Conservation (phyloP, 73 alveolate species). For the Tetrahymena borealis region DNA sequence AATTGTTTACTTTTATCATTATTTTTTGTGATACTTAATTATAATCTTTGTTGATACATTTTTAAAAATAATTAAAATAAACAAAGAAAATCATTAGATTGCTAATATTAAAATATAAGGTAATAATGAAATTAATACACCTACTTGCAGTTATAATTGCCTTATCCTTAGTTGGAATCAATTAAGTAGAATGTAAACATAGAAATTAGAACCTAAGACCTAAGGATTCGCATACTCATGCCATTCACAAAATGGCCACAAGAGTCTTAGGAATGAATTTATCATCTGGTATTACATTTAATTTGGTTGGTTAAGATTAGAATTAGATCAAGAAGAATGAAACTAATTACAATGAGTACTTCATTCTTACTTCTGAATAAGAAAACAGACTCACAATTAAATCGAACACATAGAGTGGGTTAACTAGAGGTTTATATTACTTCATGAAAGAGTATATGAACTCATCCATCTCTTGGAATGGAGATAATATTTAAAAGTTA, state of each 20-base stretch:
- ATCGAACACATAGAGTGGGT: neutral
- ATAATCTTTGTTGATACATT: too few relatives aligned
- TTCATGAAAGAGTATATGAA: neutral
- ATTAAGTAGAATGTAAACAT: too few relatives aligned
- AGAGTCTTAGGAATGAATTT: neutral
- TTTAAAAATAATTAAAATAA: too few relatives aligned
- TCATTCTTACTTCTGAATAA: neutral
- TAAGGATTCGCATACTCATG: neutral
- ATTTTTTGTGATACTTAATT: too few relatives aligned
- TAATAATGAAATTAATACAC: too few relatives aligned
- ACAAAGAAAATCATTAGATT: too few relatives aligned
- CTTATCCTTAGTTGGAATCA: too few relatives aligned
- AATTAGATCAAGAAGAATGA: neutral
- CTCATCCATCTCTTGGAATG: neutral
- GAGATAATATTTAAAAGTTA: neutral
- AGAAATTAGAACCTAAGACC: neutral
- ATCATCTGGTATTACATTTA: neutral
- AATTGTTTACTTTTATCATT: too few relatives aligned
- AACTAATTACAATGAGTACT: neutral
- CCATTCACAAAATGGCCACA: neutral
- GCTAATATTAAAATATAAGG: too few relatives aligned
- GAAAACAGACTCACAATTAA: neutral
- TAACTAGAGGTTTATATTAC: neutral
- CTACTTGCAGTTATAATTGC: too few relatives aligned
- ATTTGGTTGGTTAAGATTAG: neutral